Evolutionary conservation across 257 asterid genomes (phyloP), one percentile per base, ranked within the genome.

Genomic region (Penstemon barbatus): DNA sequence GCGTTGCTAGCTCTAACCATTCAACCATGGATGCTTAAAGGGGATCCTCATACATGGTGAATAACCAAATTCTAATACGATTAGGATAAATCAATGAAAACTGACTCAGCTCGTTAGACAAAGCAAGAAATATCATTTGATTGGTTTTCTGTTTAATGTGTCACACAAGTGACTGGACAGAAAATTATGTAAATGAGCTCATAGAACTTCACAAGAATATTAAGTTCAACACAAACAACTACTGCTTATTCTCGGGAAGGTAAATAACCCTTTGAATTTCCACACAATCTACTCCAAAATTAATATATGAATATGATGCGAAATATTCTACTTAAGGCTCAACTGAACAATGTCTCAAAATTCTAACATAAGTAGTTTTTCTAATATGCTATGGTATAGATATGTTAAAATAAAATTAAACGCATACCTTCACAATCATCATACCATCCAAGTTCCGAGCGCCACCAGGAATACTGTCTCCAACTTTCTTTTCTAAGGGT

Each of bases 381-480:
- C 37, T 25, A 25, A 62, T 48, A 33, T 65, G 59, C 56, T 61
- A 62, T 1, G 6, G 56, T 39, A 43, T 10, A 13, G 38, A 69
- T 46, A 8, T 3, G 55, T 66, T n/a, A 37, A 19, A 15, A 64
- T 18, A 52, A 44, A 64, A 51, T 43, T 51, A 66, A 59, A 62
- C 18, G 65, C 85, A 68, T 80, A 91, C 99, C 94, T 86, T 87
- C 65, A 94, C 92, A 72, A 91, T 89, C 96, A 94, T 84, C 97
- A 94, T 86, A 38, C 99, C 99, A 58, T 91, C 99, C 79, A 94
- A 75, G 79, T 94, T 94, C 66, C 99, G 78, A 44, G 99, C 97
- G 57, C 99, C 99, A 48, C 99, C 99, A 52, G 99, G 97, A 80
- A 94, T 94, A 83, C 82, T 91, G 79, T 94, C 97, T 46, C 97